Conservation (phyloP, 805 yeast genomes). For the Zygosaccharomyces bailii region DNA sequence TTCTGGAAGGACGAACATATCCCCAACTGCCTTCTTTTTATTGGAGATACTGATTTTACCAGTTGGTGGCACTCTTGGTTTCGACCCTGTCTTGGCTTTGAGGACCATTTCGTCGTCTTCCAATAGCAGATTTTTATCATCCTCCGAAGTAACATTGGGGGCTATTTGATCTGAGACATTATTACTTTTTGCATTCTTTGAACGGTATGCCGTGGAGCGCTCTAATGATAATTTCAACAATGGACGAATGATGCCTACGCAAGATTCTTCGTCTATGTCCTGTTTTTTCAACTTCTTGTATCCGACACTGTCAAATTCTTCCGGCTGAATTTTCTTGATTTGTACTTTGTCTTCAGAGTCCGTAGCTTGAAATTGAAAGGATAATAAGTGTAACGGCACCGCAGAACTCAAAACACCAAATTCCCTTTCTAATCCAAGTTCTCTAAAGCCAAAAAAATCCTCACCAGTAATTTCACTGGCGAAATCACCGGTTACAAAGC, state of each 20-base stretch:
- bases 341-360: slow-evolving; percentile 56
- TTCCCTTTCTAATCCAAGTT: slow-evolving; percentile 89
- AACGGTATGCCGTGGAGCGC: slow-evolving; percentile 41
- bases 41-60: slow-evolving; percentile 75
- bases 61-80: slow-evolving; percentile 85
- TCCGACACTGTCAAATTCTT: slow-evolving; percentile 58
- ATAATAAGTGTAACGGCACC: slow-evolving; percentile 80
- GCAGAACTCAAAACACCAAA: slow-evolving; percentile 78
- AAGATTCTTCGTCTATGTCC: slow-evolving; percentile 45
- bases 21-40: slow-evolving; percentile 58
- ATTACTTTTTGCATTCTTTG: slow-evolving; percentile 44
- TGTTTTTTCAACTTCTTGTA: slow-evolving; percentile 51
- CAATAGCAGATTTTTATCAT: slow-evolving; percentile 45
- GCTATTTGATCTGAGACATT: slow-evolving; percentile 29
- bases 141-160: slow-evolving; percentile 18
- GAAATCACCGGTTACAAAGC: slow-evolving; percentile 91
- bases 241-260: slow-evolving; percentile 54
- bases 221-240: slow-evolving; percentile 45
- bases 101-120: slow-evolving; percentile 87
- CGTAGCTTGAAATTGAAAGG: slow-evolving; percentile 56
- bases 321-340: slow-evolving; percentile 53
- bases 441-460: slow-evolving; percentile 96
- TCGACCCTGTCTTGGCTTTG: slow-evolving; percentile 60
- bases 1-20: slow-evolving; percentile 52
- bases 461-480: slow-evolving; percentile 85